These are phyloP conservation scores for Perkinsus marinus DNA, from an alignment of 169 alveolate genomes.

Conservation along the genomic window DNA sequence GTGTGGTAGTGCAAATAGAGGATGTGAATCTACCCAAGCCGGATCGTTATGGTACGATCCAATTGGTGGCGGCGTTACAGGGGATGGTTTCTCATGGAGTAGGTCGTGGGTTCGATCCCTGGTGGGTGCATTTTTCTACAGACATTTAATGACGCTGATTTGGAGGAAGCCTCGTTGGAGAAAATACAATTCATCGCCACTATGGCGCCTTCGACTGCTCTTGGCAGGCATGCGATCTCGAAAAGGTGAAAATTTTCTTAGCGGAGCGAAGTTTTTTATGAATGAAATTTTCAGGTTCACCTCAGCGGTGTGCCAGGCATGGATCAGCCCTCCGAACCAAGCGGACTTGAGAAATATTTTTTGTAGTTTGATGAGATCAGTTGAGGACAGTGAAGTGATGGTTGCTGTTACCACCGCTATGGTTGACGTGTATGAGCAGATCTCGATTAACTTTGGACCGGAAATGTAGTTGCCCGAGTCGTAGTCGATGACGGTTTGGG, in stretches of 20 bases:
- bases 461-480: no score
- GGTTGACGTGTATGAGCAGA: not conserved
- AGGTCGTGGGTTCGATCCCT: not conserved
- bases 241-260: conserved; percentile 41
- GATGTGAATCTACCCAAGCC: conserved; percentile 81
- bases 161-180: conserved; percentile 72
- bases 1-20: conserved; percentile 61
- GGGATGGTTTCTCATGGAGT: conserved; percentile 54
- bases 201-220: conserved; percentile 75
- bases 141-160: conserved; percentile 75
- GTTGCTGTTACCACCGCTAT: not conserved
- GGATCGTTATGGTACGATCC: conserved; percentile 73
- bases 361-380: not conserved
- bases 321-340: not conserved
- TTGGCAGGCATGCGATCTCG: conserved; percentile 72
- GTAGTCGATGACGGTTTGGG: no score
- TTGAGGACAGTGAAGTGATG: not conserved
- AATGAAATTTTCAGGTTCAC: not conserved
- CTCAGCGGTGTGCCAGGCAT: not conserved
- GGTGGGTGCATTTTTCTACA: not conserved
- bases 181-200: conserved; percentile 69
- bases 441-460: not conserved
- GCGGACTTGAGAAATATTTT: not conserved
- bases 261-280: not conserved
- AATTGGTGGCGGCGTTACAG: conserved; percentile 68